Evolutionary conservation across 148 eudicot species (phyloP), one percentile per base, ranked within the genome.

Genomic region (Rhododendron griersonianum): DNA sequence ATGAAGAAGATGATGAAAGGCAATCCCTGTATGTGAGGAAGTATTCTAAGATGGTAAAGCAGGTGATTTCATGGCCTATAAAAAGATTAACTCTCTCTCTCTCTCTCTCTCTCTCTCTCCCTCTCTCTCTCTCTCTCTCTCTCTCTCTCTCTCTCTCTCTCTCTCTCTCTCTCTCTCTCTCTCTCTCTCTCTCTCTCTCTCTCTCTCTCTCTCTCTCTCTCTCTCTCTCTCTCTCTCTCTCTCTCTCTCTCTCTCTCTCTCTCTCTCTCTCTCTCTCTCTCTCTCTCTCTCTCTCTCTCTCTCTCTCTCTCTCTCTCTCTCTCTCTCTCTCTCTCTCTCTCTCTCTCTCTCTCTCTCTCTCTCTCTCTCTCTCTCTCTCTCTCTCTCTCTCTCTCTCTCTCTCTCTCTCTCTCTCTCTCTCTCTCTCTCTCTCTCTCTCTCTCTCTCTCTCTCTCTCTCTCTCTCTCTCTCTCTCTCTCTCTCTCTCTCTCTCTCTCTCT

Each of bases 1-100:
- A 81, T n/a, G 39, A 51, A n/a, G 83, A 47, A 9, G 75, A 30
- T 69, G 83, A 85, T 65, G 55, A 48, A 10, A 86, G 80, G 83
- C 84, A 81, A 23, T 35, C 28, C 45, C 16, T 15, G n/a, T 86
- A 75, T 37, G 84, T 3, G 35, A 80, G 84, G 39, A 86, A 86
- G 69, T 80, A 59, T 14, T 19, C 13, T 51, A 86, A 80, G 50
- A 69, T 81, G 30, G 84, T 81, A 19, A 86, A 86, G 6, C 84
- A 80, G 87, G 69, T 86, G 48, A 85, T 57, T 11, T 39, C 15
- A 37, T 23, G 33, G 1, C 50, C 19, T 1, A 78, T 8, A 78
- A 44, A 47, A 47, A 10, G 11, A 9, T 47, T 1, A 1, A 78
- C 35, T 33, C 35, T 33, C 35, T 33, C 35, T 33, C 35, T 33